Conservation (phyloP, 2,329 filamentous ascomycete species). For the Penicillium sp. region DNA sequence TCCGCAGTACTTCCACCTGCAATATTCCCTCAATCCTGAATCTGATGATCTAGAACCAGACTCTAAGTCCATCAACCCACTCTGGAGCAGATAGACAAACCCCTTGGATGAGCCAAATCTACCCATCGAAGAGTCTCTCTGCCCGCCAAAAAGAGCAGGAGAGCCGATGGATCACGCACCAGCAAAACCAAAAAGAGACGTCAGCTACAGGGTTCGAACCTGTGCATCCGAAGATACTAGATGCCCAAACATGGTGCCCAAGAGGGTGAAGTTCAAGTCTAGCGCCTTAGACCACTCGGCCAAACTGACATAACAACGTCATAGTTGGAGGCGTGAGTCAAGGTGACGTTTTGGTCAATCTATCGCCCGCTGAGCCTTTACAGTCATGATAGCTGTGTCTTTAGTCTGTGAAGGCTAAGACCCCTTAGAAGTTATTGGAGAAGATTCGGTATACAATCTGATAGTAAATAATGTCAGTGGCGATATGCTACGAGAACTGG, state of each 20-base stretch:
- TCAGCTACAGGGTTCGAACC: conserved; percentile 8
- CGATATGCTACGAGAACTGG: background rate
- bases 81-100: no score
- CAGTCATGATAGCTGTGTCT: background rate
- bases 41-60: no score
- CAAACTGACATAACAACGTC: conserved; percentile 1
- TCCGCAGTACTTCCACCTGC: no score
- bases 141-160: no score
- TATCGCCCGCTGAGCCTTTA: background rate
- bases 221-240: conserved; percentile 5
- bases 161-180: background rate
- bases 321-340: background rate
- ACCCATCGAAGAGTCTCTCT: no score
- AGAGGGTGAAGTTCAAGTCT: conserved; percentile 1
- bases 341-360: background rate
- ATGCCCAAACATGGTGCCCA: conserved; percentile 1
- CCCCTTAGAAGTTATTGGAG: background rate
- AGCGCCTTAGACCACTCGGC: conserved; percentile 8
- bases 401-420: background rate
- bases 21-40: no score
- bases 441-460: background rate
- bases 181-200: background rate
- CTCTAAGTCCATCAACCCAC: no score
- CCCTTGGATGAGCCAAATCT: no score
- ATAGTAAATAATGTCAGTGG: background rate